phyloP scores from a whole-genome alignment of 257 asterid species.

The Lycium barbarum region DNA sequence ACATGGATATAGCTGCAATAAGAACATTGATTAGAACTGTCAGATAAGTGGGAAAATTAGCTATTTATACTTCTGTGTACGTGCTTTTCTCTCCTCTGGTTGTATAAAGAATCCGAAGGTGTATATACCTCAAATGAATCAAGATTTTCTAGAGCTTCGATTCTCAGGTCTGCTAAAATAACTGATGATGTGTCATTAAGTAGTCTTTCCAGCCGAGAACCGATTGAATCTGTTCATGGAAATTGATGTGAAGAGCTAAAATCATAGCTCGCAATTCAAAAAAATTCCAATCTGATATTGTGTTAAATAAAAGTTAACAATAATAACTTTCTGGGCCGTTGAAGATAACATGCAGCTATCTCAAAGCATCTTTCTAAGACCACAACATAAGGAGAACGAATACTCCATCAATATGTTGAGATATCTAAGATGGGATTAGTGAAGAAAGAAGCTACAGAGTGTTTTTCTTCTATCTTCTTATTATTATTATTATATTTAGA shows the following conservation, averaged over 20 bases:
- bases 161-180: constrained; percentile 61
- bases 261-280: neutral
- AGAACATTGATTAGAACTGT: constrained; percentile 21
- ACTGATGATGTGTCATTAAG: constrained; percentile 65
- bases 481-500: neutral
- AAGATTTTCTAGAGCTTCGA: constrained; percentile 64
- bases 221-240: constrained; percentile 60
- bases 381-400: neutral
- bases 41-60: neutral
- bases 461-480: too few species aligned
- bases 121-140: constrained; percentile 79
- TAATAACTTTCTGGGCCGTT: neutral
- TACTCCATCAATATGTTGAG: neutral
- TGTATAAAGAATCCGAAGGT: neutral
- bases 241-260: constrained; percentile 23
- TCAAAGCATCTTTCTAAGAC: neutral
- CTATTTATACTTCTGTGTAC: neutral
- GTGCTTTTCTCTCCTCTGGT: neutral
- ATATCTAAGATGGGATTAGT: neutral
- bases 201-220: constrained; percentile 65
- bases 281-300: neutral
- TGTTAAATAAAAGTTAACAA: neutral
- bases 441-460: too few species aligned
- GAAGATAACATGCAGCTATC: neutral
- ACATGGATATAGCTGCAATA: constrained; percentile 69